These are phyloP conservation scores for Steccherinum ochraceum DNA, from an alignment of 768 basidiomycete species.

Conservation along the genomic window DNA sequence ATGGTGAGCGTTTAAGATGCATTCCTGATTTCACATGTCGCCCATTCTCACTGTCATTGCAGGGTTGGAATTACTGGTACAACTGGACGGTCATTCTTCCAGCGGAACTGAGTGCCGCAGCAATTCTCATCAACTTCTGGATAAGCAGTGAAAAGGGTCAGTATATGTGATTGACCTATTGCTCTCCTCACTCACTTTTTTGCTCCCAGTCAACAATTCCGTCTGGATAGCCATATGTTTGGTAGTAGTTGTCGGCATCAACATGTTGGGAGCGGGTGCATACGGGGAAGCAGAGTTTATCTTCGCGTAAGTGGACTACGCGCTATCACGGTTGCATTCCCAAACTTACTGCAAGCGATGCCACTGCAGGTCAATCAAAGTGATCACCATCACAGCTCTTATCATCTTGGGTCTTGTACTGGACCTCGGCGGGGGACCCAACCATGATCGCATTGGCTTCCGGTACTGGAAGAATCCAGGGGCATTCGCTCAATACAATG, in stretches of 20 bases:
- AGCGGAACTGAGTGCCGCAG: slow-evolving; percentile 44
- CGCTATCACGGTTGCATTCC: background rate
- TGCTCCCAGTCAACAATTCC: slow-evolving; percentile 29
- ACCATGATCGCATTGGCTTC: slow-evolving; percentile 45
- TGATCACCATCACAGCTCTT: slow-evolving; percentile 38
- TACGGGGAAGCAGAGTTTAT: slow-evolving; percentile 39
- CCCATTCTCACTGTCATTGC: background rate
- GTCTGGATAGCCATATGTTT: slow-evolving; percentile 50
- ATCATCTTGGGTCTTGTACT: slow-evolving; percentile 45
- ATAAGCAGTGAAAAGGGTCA: slow-evolving; percentile 18
- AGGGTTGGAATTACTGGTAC: slow-evolving; percentile 19
- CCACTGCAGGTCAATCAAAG: slow-evolving; percentile 42
- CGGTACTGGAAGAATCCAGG: slow-evolving; percentile 50
- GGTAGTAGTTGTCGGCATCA: slow-evolving; percentile 42
- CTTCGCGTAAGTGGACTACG: slow-evolving; percentile 23
- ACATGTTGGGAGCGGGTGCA: slow-evolving; percentile 33
- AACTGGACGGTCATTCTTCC: slow-evolving; percentile 28
- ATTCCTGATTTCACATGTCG: background rate
- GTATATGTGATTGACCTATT: background rate
- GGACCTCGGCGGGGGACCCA: slow-evolving; percentile 52
- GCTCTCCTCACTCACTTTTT: background rate
- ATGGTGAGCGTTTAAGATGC: slow-evolving; percentile 39
- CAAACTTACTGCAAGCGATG: too few species aligned
- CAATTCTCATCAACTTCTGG: slow-evolving; percentile 47
- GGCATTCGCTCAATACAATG: slow-evolving; percentile 41